Percentiles rank a stretch among this genome's conserved stretches.
Conservation (phyloP, 2,329 filamentous ascomycete species). For the Arthroderma uncinatum region DNA sequence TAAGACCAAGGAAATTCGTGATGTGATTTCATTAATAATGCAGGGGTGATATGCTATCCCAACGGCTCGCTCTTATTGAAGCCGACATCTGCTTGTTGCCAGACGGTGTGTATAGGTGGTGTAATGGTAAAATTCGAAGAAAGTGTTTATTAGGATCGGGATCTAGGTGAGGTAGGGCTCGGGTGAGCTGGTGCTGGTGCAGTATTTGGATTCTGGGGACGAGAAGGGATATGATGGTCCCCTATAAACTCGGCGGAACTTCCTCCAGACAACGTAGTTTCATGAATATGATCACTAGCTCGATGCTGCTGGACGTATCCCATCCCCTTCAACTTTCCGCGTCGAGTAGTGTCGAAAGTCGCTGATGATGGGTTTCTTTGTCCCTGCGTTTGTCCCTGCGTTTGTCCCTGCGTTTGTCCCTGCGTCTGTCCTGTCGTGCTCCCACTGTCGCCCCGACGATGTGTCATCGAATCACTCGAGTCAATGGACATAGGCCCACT, state of each 20-base stretch:
- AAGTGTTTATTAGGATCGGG: too few species aligned
- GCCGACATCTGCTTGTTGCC: not conserved
- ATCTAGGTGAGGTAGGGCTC: too few species aligned
- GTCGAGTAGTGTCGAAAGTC: constrained; percentile 21
- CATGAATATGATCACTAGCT: constrained; percentile 39
- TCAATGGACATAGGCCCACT: constrained; percentile 28
- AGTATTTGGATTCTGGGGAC: too few species aligned
- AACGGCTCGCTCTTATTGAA: too few species aligned
- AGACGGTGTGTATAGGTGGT: not conserved
- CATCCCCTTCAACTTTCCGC: constrained; percentile 33
- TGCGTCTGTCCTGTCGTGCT: constrained; percentile 14
- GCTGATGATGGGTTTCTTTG: constrained; percentile 8
- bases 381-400: not conserved
- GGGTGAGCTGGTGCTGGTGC: too few species aligned
- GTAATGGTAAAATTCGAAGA: not conserved
- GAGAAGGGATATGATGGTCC: constrained; percentile 2
- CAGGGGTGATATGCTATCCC: constrained; percentile 18
- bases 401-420: constrained; percentile 2
- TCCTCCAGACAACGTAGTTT: constrained; percentile 27
- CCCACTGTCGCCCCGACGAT: constrained; percentile 19
- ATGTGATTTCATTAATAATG: constrained; percentile 1
- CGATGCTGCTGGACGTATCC: constrained; percentile 41
- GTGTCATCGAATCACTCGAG: constrained; percentile 32
- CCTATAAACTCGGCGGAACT: constrained; percentile 26
- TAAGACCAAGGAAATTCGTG: constrained; percentile 9